Evolutionary conservation across 257 asterid genomes (phyloP), one percentile per base, ranked within the genome.

Genomic region (Plectranthus barbatus): DNA sequence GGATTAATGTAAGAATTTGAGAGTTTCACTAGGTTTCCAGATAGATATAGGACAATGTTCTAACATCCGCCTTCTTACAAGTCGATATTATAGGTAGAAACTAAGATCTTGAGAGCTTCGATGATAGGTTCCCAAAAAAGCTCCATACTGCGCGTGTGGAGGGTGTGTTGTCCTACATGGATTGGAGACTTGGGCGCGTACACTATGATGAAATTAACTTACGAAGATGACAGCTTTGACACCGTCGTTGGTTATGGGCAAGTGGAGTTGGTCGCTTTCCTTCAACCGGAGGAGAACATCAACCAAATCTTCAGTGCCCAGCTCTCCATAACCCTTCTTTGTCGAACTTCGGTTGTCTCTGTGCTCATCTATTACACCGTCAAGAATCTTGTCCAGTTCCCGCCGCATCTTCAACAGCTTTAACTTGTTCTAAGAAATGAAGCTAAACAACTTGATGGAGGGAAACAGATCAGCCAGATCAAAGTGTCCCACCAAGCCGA

Each of bases 231-330:
- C 62, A 5, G 80, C 69, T 67, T 78, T 78, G 73, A 78, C 74
- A 21, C 65, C 52, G 68, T 62, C 72, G 53, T 71, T 53, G 18
- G 80, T 71, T 23, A 74, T 62, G 6, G 80, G 53, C 13, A 71
- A 33, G 4, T 58, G 57, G 24, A 63, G 62, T 19, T 78, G 66
- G 6, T 71, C 74, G 31, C 67, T 49, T 24, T 59, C 60, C 66
- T 74, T 69, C 21, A 74, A 31, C 33, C 77, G 72, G 29, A 78
- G 72, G 20, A 78, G 66, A 40, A 78, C 80, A 53, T 78, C 83
- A 8, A 74, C 69, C 14, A 78, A 34, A 64, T 78, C 83, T 47
- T 75, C 78, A 44, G 62, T 49, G 5, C 74, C 79, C 12, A 61
- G 26, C 62, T 65, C 76, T 15, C 79, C 84, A 62, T 69, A 59